Base-by-base conservation (phyloP, 176 grass and related monocot species). In the Cymbopogon citratus region DNA sequence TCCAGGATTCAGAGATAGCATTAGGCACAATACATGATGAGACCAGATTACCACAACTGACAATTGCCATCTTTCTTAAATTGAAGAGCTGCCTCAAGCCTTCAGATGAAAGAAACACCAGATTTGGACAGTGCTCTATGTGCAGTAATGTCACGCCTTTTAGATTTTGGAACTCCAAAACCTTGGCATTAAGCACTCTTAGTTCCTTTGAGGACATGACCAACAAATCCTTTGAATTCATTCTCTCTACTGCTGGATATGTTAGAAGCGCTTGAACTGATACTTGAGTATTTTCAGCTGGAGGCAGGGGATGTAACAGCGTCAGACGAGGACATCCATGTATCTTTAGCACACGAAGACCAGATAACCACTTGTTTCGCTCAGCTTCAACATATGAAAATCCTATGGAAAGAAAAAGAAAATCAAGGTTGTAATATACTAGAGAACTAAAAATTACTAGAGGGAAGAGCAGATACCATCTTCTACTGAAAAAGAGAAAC, bases 101-200 rank as follows among this genome's bases (percentile, higher is more conserved):
- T 23, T n/a, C 21, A 59, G 18, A 51, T 18, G 29, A 63, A 54
- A 76, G 61, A 72, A 43, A 85, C n/a, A 26, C 66, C 31, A 86
- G 52, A 40, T 39, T 83, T n/a, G 9, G 34, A 15, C 77, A 78
- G 16, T 6, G 7, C 11, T 19, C 25, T 66, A 87, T 83, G 14
- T 6, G 3, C 31, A 87, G 19, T 39, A 48, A 40, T 1, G 29
- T 87, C 45, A 12, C 45, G 16, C 4, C 41, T 61, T 38, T 73
- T 34, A 82, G 76, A 62, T 70, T 66, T 40, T 70, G 38, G 3
- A 57, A 87, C 45, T 36, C 31, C 62, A 63, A 83, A 25, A 67
- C 75, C 14, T 29, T 43, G 44, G 10, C 71, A 83, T 77, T 21
- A 38, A 67, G 64, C 64, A 21, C 64, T 36, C 64, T 67, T 33